Conservation (phyloP, 1,284 basidiomycete genomes). For the Puccinia novopanici region DNA sequence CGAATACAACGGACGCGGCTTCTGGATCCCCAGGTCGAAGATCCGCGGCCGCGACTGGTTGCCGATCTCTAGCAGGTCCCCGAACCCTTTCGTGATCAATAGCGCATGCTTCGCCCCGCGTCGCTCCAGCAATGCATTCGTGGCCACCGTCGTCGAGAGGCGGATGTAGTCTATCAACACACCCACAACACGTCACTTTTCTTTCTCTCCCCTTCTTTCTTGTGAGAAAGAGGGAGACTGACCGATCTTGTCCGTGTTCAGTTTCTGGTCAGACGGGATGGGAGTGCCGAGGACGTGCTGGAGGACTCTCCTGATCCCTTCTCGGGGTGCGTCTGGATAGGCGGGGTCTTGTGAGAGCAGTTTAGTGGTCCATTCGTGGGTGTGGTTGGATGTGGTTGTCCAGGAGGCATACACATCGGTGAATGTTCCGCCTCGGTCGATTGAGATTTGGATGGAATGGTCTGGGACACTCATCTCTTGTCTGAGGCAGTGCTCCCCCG, state of each 20-base stretch:
- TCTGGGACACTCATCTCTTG: slow-evolving; percentile 53
- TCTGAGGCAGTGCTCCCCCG: too few relatives aligned
- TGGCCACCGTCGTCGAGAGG: slow-evolving; percentile 91
- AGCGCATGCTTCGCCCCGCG: slow-evolving; percentile 89
- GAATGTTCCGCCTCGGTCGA: slow-evolving; percentile 55
- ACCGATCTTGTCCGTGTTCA: slow-evolving; percentile 83
- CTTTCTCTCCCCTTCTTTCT: slow-evolving; percentile 41
- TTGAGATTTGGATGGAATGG: slow-evolving; percentile 59
- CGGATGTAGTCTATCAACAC: slow-evolving; percentile 75
- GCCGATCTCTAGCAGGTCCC: slow-evolving; percentile 82
- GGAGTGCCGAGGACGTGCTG: slow-evolving; percentile 72
- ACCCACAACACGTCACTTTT: slow-evolving; percentile 59
- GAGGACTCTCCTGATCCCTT: slow-evolving; percentile 86
- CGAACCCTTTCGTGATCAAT: slow-evolving; percentile 85
- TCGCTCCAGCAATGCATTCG: slow-evolving; percentile 90
- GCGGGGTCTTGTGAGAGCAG: slow-evolving; percentile 60
- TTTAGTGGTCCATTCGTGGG: slow-evolving; percentile 60
- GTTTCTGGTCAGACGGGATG: slow-evolving; percentile 69
- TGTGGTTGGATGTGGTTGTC: slow-evolving; percentile 48
- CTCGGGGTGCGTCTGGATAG: slow-evolving; percentile 92
- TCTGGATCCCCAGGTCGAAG: slow-evolving; percentile 62
- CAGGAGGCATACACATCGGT: slow-evolving; percentile 59
- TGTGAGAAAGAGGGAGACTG: neutral
- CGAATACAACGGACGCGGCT: slow-evolving; percentile 76
- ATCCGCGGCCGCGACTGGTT: slow-evolving; percentile 84